These are phyloP conservation scores for Corymbia maculata DNA, from an alignment of 345 rosid genomes.

Conservation along the genomic window DNA sequence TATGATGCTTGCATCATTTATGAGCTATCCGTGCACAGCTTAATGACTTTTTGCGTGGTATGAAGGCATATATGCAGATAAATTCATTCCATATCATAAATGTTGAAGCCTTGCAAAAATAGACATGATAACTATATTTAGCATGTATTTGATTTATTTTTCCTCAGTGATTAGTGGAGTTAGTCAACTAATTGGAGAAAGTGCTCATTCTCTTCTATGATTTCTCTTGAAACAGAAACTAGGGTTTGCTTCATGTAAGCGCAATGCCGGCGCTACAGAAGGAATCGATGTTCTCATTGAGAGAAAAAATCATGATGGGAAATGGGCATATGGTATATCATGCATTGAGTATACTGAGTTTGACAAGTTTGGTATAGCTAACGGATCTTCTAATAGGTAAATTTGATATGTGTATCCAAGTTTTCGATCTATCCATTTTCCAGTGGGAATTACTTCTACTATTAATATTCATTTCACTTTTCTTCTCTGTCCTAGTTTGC, in stretches of 20 bases:
- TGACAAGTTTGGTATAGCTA: slow-evolving; percentile 54
- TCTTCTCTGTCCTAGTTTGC: slow-evolving; percentile 32
- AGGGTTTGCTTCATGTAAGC: slow-evolving; percentile 86
- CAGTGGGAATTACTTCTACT: not conserved
- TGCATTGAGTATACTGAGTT: slow-evolving; percentile 93
- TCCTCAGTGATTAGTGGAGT: not conserved
- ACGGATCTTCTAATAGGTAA: not conserved
- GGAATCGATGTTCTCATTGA: slow-evolving; percentile 82
- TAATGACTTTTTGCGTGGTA: not conserved
- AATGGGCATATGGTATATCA: slow-evolving; percentile 91
- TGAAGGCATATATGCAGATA: not conserved
- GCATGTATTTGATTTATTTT: not conserved
- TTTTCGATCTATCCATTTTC: not conserved
- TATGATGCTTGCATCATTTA: not conserved
- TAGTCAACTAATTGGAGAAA: not conserved
- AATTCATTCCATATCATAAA: not conserved
- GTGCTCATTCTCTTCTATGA: not conserved
- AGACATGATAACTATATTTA: not conserved
- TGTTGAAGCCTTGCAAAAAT: not conserved
- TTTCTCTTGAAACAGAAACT: slow-evolving; percentile 55
- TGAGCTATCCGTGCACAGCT: not conserved
- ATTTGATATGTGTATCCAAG: not conserved
- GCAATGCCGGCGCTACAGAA: slow-evolving; percentile 75
- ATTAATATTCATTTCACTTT: not conserved
- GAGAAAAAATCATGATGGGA: slow-evolving; percentile 69